phyloP scores from a whole-genome alignment of 805 yeast genomes.

The Starmerella scarabaei region DNA sequence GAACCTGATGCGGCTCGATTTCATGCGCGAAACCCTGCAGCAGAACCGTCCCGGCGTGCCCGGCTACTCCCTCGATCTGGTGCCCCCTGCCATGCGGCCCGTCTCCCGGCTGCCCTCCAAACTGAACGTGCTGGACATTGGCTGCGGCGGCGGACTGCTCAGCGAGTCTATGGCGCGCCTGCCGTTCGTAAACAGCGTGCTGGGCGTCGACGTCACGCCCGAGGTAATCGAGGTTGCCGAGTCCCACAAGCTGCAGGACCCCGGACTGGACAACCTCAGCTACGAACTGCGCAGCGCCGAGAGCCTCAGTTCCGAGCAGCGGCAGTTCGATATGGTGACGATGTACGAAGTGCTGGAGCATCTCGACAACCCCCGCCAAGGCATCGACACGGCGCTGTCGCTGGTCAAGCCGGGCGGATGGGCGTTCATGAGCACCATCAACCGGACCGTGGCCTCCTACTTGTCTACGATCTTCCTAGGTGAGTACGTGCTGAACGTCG shows the following conservation, averaged over 20 bases:
- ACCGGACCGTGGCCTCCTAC: slow-evolving; percentile 77
- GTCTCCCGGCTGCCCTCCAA: slow-evolving; percentile 29
- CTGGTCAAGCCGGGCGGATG: slow-evolving; percentile 71
- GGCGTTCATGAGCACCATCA: slow-evolving; percentile 80
- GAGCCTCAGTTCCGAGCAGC: slow-evolving; percentile 29
- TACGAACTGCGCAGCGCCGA: slow-evolving; percentile 58
- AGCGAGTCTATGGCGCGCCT: slow-evolving; percentile 78
- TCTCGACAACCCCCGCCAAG: slow-evolving; percentile 69
- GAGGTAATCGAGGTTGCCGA: slow-evolving; percentile 75
- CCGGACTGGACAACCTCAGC: slow-evolving; percentile 42
- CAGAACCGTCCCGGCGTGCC: slow-evolving; percentile 43
- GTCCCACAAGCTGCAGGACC: slow-evolving; percentile 54
- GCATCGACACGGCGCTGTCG: slow-evolving; percentile 52
- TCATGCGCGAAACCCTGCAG: slow-evolving; percentile 51
- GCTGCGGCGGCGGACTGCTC: slow-evolving; percentile 97
- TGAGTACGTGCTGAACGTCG: slow-evolving; percentile 64
- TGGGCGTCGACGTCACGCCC: slow-evolving; percentile 73
- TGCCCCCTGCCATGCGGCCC: slow-evolving; percentile 35
- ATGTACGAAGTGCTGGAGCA: slow-evolving; percentile 94
- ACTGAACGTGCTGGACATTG: slow-evolving; percentile 64
- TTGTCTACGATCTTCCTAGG: slow-evolving; percentile 87
- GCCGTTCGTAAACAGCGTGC: slow-evolving; percentile 43
- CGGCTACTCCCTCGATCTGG: slow-evolving; percentile 55
- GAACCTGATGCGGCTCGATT: slow-evolving; percentile 84
- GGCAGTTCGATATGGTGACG: slow-evolving; percentile 60